Evolutionary conservation across 805 yeast genomes (phyloP), one percentile per base, ranked within the genome.

Genomic region (Suhomyces sp.): DNA sequence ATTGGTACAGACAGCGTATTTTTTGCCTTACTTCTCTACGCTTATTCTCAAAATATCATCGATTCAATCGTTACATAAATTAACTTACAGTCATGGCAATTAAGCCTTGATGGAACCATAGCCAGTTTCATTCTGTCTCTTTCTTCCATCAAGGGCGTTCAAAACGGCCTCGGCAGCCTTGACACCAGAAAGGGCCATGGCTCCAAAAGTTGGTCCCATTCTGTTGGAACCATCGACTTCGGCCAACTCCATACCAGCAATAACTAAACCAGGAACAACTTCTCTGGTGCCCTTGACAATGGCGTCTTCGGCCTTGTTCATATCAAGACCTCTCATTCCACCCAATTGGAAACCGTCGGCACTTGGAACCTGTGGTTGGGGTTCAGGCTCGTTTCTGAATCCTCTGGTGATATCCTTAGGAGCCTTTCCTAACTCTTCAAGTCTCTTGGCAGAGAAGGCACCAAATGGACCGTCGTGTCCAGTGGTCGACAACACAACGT

Each of bases 391-490:
- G 19, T 46, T 35, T 21, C 41, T 44, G 43, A 48, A 46, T 28
- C 77, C 79, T 46, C 75, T 65, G 21, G 53, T 47, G 25, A 47
- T 39, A 26, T 51, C 53, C 36, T 71, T 63, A 16, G 72, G 78
- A 31, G 77, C 68, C 31, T 53, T 48, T 15, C 56, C 57, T 36
- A 64, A 54, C 24, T 51, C 47, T 35, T 63, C 60, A 46, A 65
- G 53, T 60, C 90, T 74, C 70, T 83, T 83, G 44, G 83, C 88
- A 42, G 79, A 74, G 65, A 81, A 81, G 6, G 90, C 88, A 40
- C 90, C 90, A 63, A 82, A 80, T 34, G 88, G 88, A 51, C 91
- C 90, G 56, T 83, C 91, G 54, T 83, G 90, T 40, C 90, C 91
- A 20, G 87, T 77, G 43, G 88, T 77, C 11, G 88, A 81, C 39